Percentiles rank a stretch among this genome's conserved stretches.
phyloP scores from a whole-genome alignment of 179 eudicot species.

The Sideroxylon spinosum region DNA sequence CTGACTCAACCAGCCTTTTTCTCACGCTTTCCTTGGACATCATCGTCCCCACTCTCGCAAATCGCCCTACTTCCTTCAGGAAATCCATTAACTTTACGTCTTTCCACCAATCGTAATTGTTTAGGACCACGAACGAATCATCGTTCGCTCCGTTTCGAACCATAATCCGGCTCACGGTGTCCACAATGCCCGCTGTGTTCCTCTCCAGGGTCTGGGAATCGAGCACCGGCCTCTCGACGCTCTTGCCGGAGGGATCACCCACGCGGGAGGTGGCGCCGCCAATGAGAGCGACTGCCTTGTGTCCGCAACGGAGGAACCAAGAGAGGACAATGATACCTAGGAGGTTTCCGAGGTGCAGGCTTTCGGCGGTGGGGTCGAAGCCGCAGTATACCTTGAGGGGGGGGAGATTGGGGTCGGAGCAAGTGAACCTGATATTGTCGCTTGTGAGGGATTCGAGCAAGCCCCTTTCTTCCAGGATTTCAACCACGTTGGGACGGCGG shows the following conservation, averaged over 20 bases:
- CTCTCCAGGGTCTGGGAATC: constrained; percentile 44
- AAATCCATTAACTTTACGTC: constrained; percentile 70
- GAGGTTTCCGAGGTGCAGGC: constrained; percentile 76
- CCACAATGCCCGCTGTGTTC: constrained; percentile 42
- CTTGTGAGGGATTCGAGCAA: constrained; percentile 65
- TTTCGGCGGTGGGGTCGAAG: constrained; percentile 89
- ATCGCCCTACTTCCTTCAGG: constrained; percentile 55
- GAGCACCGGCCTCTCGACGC: constrained; percentile 65
- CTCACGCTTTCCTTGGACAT: constrained; percentile 79
- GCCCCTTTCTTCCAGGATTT: constrained; percentile 65
- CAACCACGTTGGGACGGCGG: constrained; percentile 42
- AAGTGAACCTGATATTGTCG: constrained; percentile 45
- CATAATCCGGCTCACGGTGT: constrained; percentile 40
- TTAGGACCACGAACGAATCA: constrained; percentile 41
- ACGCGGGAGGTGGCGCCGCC: constrained; percentile 92
- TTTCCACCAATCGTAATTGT: constrained; percentile 95
- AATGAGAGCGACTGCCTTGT: constrained; percentile 55
- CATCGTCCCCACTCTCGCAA: constrained; percentile 83
- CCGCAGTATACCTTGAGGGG: constrained; percentile 77
- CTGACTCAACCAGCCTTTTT: constrained; percentile 69
- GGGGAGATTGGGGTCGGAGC: constrained; percentile 23
- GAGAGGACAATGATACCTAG: constrained; percentile 73
- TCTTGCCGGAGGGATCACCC: constrained; percentile 87
- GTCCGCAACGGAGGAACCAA: constrained; percentile 84
- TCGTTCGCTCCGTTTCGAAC: background rate